Conservation (phyloP, 140 eudicot genomes). For the Stevia rebaudiana region DNA sequence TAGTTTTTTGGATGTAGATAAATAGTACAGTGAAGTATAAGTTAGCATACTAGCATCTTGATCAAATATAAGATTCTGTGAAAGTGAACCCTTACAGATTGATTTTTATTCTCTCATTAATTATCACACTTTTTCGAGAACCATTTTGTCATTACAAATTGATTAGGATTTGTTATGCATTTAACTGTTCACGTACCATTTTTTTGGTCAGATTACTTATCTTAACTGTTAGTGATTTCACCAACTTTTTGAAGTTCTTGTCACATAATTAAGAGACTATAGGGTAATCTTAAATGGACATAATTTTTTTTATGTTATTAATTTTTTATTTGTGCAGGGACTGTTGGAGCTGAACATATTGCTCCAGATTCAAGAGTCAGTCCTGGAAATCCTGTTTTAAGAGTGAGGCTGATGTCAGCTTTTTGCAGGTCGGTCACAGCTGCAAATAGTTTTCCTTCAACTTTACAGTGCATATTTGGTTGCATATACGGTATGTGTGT, state of each 20-base stretch:
- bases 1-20: conserved; percentile 11
- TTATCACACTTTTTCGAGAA: conserved; percentile 8
- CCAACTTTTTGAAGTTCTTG: not conserved
- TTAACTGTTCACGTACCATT: not conserved
- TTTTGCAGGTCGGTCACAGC: conserved; percentile 89
- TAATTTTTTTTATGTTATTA: no score
- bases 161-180: conserved; percentile 13
- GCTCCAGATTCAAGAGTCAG: conserved; percentile 60
- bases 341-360: conserved; percentile 59
- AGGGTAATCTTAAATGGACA: not conserved
- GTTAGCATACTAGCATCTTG: not conserved
- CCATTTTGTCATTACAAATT: conserved; percentile 1
- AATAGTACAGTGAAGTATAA: conserved; percentile 4
- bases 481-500: conserved; percentile 74
- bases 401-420: conserved; percentile 70
- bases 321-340: conserved; percentile 73
- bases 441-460: conserved; percentile 90
- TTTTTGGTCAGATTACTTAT: not conserved
- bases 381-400: conserved; percentile 67
- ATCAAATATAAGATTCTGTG: conserved; percentile 3
- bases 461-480: conserved; percentile 93
- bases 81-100: conserved; percentile 7
- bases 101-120: not conserved
- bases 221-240: conserved; percentile 1
- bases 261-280: not conserved